Conservation (phyloP, 2,329 filamentous ascomycete species). For the Sarocladiaceae sp. region DNA sequence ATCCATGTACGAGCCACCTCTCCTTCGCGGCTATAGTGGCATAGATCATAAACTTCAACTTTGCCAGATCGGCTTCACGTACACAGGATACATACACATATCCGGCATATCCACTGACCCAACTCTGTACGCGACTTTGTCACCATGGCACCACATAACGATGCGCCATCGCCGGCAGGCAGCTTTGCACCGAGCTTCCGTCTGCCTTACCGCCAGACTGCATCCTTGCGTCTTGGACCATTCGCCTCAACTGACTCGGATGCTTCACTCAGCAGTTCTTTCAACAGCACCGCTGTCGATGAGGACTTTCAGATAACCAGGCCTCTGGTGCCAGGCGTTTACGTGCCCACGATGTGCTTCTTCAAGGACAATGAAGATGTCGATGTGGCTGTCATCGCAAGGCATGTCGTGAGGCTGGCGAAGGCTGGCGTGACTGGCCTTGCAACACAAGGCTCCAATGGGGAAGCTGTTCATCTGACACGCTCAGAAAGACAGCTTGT, state of each 20-base stretch:
- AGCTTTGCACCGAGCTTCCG: slow-evolving; percentile 38
- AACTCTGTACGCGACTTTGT: not conserved
- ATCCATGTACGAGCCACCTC: too few species aligned
- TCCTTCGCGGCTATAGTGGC: slow-evolving; percentile 13
- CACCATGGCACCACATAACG: slow-evolving; percentile 40
- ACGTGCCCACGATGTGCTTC: slow-evolving; percentile 31
- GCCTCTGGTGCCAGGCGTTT: slow-evolving; percentile 33
- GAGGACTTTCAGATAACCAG: slow-evolving; percentile 26
- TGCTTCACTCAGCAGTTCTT: slow-evolving; percentile 35
- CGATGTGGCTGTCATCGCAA: slow-evolving; percentile 23
- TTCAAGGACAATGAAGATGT: slow-evolving; percentile 28
- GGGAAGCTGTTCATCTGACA: slow-evolving; percentile 74
- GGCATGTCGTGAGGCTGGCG: slow-evolving; percentile 37
- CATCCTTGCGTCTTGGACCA: slow-evolving; percentile 21
- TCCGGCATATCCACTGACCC: too few species aligned
- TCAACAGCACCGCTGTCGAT: slow-evolving; percentile 31
- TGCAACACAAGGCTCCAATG: slow-evolving; percentile 76
- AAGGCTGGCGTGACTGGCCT: slow-evolving; percentile 67
- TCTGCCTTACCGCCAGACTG: slow-evolving; percentile 26
- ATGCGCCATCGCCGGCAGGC: slow-evolving; percentile 38
- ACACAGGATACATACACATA: too few species aligned
- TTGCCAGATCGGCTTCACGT: not conserved
- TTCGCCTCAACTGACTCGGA: slow-evolving; percentile 22
- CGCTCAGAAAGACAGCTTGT: slow-evolving; percentile 64
- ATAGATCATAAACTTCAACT: not conserved